Conservation (phyloP, 345 rosid genomes). For the Eucalyptus pauciflora region DNA sequence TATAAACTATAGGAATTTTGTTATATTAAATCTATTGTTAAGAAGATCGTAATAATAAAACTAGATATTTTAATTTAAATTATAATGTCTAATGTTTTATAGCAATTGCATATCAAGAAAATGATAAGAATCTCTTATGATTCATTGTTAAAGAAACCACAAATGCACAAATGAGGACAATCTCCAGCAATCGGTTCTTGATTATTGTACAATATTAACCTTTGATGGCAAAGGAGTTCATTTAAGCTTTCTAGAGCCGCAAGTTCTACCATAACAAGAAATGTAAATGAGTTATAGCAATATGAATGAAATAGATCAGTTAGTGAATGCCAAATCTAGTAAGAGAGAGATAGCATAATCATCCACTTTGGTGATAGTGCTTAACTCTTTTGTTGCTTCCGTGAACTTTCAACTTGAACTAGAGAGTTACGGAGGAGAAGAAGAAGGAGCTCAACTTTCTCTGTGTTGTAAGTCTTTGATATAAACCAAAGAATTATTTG, state of each 20-base stretch:
- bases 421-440: accelerated
- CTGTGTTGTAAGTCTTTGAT: neutral
- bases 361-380: neutral
- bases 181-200: accelerated
- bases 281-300: neutral
- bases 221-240: neutral
- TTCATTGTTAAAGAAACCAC: accelerated
- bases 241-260: neutral
- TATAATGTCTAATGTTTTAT: no score
- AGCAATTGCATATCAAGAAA: accelerated
- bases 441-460: neutral
- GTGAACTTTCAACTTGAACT: no score
- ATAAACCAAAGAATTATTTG: no score
- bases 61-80: no score
- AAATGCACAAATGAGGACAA: no score
- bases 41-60: neutral
- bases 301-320: neutral
- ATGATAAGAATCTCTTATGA: no score
- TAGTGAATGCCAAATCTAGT: neutral
- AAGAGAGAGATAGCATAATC: neutral
- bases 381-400: neutral
- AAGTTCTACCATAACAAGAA: neutral
- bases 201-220: neutral
- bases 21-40: accelerated
- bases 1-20: neutral